Conservation (phyloP, 768 basidiomycete genomes). For the Ramaria rubella region DNA sequence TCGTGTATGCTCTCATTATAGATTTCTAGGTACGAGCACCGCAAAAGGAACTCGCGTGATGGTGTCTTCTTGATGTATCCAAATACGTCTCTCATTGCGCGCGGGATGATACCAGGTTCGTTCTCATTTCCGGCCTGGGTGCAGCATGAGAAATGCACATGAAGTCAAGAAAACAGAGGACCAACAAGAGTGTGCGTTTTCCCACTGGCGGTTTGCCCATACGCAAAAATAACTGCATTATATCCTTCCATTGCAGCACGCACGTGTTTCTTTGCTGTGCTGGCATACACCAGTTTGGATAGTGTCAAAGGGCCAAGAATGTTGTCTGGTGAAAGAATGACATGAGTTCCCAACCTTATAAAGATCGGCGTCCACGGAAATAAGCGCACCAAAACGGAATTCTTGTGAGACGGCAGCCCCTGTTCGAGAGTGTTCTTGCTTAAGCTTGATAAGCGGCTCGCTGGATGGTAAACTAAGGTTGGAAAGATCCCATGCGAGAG, state of each 20-base stretch:
- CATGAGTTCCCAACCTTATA: neutral
- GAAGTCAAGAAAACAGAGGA: neutral
- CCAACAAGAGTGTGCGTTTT: conserved; percentile 64
- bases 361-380: neutral
- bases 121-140: conserved; percentile 61
- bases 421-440: conserved; percentile 47
- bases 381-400: conserved; percentile 13
- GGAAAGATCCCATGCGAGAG: conserved; percentile 46
- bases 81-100: conserved; percentile 90
- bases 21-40: conserved; percentile 94
- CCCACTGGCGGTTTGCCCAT: conserved; percentile 81
- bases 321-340: neutral
- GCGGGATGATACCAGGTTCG: conserved; percentile 92
- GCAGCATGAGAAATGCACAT: neutral
- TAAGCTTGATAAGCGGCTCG: conserved; percentile 51
- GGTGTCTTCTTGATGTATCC: conserved; percentile 71
- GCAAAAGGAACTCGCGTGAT: conserved; percentile 83
- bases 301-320: conserved; percentile 9
- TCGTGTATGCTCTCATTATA: conserved; percentile 92
- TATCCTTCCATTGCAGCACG: conserved; percentile 94
- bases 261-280: conserved; percentile 72
- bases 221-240: conserved; percentile 93
- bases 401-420: conserved; percentile 27
- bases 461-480: conserved; percentile 14
- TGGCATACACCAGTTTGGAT: conserved; percentile 63